Evolutionary conservation across 2,329 filamentous ascomycete species (phyloP).

Genomic region (Keithomyces neogunnii): DNA sequence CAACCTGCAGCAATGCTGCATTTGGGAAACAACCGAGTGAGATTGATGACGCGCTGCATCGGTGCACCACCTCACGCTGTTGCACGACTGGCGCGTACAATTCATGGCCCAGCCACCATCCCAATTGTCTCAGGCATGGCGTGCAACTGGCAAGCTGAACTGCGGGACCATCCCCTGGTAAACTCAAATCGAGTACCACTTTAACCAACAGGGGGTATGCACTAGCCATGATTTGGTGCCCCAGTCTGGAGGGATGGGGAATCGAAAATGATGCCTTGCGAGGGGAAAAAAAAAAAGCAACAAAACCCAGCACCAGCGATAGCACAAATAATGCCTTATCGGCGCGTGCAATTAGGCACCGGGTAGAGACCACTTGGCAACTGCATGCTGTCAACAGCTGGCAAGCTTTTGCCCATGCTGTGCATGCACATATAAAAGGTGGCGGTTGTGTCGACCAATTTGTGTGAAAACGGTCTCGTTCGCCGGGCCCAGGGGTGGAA

Average conservation of each 20-base stretch:
- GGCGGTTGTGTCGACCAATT: no score
- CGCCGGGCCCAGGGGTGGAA: no score
- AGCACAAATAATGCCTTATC: no score
- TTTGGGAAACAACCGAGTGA: neutral
- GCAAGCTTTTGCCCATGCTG: no score
- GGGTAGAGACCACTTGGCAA: no score
- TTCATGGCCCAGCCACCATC: neutral
- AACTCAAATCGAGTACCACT: neutral
- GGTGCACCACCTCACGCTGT: neutral
- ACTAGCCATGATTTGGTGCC: neutral
- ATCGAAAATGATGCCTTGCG: neutral
- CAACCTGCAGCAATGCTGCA: neutral
- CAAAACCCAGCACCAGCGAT: no score
- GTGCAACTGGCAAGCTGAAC: constrained; percentile 8
- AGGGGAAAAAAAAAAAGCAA: neutral
- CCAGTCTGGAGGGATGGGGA: neutral
- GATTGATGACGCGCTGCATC: constrained; percentile 1
- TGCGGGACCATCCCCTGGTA: constrained; percentile 1
- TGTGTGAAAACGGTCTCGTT: no score
- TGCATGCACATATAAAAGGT: no score
- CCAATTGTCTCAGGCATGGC: constrained; percentile 8
- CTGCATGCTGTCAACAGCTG: no score
- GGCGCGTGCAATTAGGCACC: no score
- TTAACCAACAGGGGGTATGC: neutral
- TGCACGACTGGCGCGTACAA: neutral